A percentile compares a stretch with the other conserved stretches of the same genome.
These are phyloP conservation scores for Cucurbita argyrosperma DNA, from an alignment of 306 rosid genomes.

Conservation along the genomic window DNA sequence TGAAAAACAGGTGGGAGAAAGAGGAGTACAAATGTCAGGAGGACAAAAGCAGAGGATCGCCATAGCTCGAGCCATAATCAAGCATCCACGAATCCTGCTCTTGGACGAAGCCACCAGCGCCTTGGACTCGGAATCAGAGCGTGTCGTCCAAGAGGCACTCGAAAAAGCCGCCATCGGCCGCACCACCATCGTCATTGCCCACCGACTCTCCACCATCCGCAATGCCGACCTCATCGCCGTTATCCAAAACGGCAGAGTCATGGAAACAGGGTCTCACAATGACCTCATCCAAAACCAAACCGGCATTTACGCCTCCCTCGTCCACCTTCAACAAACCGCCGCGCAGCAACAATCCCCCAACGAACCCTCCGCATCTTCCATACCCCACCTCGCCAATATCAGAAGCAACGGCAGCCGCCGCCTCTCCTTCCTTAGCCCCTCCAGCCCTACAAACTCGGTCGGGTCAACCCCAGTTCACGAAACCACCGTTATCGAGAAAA, in stretches of 20 bases:
- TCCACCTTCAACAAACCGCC: conserved; percentile 35
- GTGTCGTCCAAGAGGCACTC: conserved; percentile 72
- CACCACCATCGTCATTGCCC: conserved; percentile 78
- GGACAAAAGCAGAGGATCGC: conserved; percentile 94
- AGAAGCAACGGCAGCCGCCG: conserved; percentile 32
- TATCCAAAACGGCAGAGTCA: conserved; percentile 45
- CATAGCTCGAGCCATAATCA: conserved; percentile 68
- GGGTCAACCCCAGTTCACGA: neutral
- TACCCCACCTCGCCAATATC: conserved; percentile 19
- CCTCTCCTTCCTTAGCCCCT: conserved; percentile 24
- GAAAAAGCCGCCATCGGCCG: conserved; percentile 69
- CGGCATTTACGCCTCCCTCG: conserved; percentile 44
- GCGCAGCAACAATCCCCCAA: neutral
- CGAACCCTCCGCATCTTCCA: conserved; percentile 16
- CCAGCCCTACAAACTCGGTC: conserved; percentile 36
- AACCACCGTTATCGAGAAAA: neutral
- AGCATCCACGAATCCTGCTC: conserved; percentile 52
- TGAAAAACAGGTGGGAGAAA: conserved; percentile 43
- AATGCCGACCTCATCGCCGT: conserved; percentile 62
- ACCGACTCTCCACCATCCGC: conserved; percentile 61
- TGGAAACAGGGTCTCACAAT: conserved; percentile 59
- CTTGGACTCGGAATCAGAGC: conserved; percentile 66
- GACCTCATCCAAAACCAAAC: conserved; percentile 26
- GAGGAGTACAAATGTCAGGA: conserved; percentile 89
- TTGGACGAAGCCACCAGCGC: conserved; percentile 93